Evolutionary conservation across 2,329 filamentous ascomycete species (phyloP), one percentile per base, ranked within the genome.

Genomic region (Diaporthe sp.): DNA sequence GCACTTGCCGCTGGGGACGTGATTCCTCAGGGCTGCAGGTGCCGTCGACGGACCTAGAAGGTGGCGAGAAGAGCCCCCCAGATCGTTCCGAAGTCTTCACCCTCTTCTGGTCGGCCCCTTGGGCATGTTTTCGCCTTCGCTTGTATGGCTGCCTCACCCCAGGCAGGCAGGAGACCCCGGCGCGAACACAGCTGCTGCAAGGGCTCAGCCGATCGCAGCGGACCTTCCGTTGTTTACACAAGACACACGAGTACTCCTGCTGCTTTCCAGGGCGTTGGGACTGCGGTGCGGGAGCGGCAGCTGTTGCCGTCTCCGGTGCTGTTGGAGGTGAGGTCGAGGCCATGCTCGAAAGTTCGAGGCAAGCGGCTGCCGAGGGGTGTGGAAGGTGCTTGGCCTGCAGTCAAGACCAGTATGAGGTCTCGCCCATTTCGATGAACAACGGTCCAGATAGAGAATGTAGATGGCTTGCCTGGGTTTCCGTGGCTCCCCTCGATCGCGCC

Each of bases 191-290:
- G 35, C 83, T 84, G 19, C 79, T 75, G 76, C 87, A 89, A 0
- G 86, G 87, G 70, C 83, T 82, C 47, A 81, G 82, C 63, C 85
- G 83, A 70, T 87, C 83, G 78, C 87, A 89, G 71, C 84, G 86
- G 32, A 88, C 81, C 76, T 88, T 89, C 32, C 87, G 84, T 75
- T 87, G 86, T 76, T 89, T 88, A 77, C 88, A 91, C 2, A 84
- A 81, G 8, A 88, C 79, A 75, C 89, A 91, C 0, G 88, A 84
- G 53, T 87, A 84, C 25, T 77, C 75, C 47, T 76, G 74, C 42
- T 74, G 72, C 8, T 35, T 51, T 4, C 50, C 71, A 13, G 74
- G 51, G 6, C 27, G 19, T 44, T 61, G 66, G 56, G 66, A 50
- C 12, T 68, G 71, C 7, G 70, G 17, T 15, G 59, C 9, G 47